Evolutionary conservation across 163 green algal genomes (phyloP).

Genomic region (Scenedesmus sp.): DNA sequence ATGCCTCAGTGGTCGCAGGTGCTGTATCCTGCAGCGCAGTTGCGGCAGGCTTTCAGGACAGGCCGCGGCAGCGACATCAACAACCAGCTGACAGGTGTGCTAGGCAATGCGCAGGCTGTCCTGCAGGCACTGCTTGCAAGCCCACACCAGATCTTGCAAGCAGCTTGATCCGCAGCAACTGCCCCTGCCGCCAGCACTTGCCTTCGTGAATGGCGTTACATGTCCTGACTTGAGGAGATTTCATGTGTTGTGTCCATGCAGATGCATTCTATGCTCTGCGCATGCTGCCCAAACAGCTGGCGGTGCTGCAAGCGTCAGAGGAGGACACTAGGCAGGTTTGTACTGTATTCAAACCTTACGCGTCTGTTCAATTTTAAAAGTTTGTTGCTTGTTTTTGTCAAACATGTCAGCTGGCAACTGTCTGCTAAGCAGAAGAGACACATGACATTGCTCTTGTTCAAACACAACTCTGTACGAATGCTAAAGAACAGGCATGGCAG

Average conservation of each 20-base stretch:
- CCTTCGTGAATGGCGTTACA: neutral
- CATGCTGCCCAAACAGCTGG: constrained; percentile 37
- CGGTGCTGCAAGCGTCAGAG: constrained; percentile 23
- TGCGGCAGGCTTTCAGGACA: neutral
- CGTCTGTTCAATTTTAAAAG: too few relatives aligned
- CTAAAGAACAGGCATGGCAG: too few relatives aligned
- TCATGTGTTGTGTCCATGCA: neutral
- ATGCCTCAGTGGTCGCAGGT: neutral
- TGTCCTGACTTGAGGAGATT: neutral
- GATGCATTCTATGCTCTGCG: constrained; percentile 48
- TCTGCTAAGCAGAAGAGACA: too few relatives aligned
- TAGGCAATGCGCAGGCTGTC: neutral
- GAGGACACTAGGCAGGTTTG: constrained; percentile 41
- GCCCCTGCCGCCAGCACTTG: neutral
- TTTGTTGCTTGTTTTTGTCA: too few relatives aligned
- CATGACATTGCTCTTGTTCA: too few relatives aligned
- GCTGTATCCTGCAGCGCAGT: constrained; percentile 7
- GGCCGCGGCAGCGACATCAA: neutral
- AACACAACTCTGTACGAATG: too few relatives aligned
- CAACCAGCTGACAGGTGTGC: neutral
- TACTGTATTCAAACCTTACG: too few relatives aligned
- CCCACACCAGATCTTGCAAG: neutral
- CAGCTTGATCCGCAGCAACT: neutral
- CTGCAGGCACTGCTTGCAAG: neutral
- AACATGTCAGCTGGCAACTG: neutral